Evolutionary conservation across 805 yeast species (phyloP).

Genomic region (Candida parachauliodes): DNA sequence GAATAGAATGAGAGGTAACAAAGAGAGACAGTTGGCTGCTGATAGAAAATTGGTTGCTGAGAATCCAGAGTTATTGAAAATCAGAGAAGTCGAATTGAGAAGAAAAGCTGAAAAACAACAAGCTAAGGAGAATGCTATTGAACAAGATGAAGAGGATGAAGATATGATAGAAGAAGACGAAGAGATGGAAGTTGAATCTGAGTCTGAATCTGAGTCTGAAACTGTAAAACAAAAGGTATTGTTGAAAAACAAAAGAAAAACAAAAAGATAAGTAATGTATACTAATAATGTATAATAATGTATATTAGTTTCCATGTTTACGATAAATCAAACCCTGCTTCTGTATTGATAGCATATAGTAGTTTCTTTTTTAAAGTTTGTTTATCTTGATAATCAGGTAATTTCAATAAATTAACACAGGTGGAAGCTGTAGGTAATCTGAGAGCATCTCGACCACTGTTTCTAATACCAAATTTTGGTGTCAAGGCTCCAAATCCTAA

Average conservation of each 20-base stretch:
- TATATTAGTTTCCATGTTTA: conserved; percentile 20
- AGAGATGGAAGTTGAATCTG: conserved; percentile 38
- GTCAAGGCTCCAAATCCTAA: conserved; percentile 72
- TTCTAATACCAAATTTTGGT: conserved; percentile 80
- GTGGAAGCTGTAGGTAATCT: conserved; percentile 91
- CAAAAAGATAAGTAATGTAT: conserved; percentile 7
- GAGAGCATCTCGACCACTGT: conserved; percentile 51
- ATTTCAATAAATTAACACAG: conserved; percentile 80
- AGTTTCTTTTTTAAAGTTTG: conserved; percentile 56
- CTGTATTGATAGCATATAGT: conserved; percentile 73
- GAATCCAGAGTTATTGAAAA: conserved; percentile 83
- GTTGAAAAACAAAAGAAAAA: conserved; percentile 60
- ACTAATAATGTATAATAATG: background rate
- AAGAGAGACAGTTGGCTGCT: conserved; percentile 75
- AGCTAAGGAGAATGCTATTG: conserved; percentile 49
- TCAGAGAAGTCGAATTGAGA: conserved; percentile 90
- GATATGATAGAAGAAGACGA: conserved; percentile 43
- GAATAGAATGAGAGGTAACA: conserved; percentile 98
- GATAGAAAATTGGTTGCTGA: conserved; percentile 87
- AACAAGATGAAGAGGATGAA: conserved; percentile 33
- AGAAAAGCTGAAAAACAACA: conserved; percentile 69
- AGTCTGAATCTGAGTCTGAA: conserved; percentile 41
- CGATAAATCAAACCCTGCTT: conserved; percentile 84
- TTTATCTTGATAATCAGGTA: conserved; percentile 78
- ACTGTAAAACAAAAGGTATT: conserved; percentile 51